These are phyloP conservation scores for Xerocomus brunneocitrinus DNA, from an alignment of 768 basidiomycete genomes.

Conservation along the genomic window DNA sequence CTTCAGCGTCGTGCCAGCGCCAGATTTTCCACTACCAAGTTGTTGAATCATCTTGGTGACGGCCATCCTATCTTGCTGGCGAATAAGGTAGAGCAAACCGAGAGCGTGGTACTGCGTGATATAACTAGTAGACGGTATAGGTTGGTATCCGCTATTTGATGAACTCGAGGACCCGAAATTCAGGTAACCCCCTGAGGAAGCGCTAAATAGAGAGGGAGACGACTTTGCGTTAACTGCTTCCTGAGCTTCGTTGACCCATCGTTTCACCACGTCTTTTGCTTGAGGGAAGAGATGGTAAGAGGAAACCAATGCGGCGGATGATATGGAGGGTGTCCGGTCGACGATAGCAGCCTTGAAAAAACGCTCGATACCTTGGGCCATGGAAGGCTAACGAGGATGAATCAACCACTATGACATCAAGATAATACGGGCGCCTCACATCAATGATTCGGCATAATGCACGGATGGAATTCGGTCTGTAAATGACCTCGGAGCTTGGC, in stretches of 20 bases:
- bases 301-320: slow-evolving; percentile 93
- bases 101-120: slow-evolving; percentile 97
- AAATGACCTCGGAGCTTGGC: slow-evolving; percentile 96
- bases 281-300: slow-evolving; percentile 94
- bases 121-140: slow-evolving; percentile 83
- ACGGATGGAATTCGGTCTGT: slow-evolving; percentile 95
- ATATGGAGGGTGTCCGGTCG: slow-evolving; percentile 91
- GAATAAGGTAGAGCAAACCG: slow-evolving; percentile 88
- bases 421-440: slow-evolving; percentile 46
- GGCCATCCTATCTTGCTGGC: slow-evolving; percentile 98
- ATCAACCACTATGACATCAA: slow-evolving; percentile 33
- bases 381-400: slow-evolving; percentile 70
- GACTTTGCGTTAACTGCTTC: slow-evolving; percentile 92
- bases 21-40: slow-evolving; percentile 83
- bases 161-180: slow-evolving; percentile 60
- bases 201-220: slow-evolving; percentile 61
- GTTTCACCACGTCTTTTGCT: slow-evolving; percentile 93
- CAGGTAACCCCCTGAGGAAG: slow-evolving; percentile 58
- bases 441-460: slow-evolving; percentile 96
- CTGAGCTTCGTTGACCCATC: slow-evolving; percentile 99
- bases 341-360: slow-evolving; percentile 99
- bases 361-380: slow-evolving; percentile 97
- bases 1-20: slow-evolving; percentile 78
- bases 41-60: slow-evolving; percentile 99
- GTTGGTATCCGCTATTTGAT: slow-evolving; percentile 61